Evolutionary conservation across 129 eudicot genomes (phyloP), one percentile per base, ranked within the genome.

Genomic region (Erigeron canadensis): DNA sequence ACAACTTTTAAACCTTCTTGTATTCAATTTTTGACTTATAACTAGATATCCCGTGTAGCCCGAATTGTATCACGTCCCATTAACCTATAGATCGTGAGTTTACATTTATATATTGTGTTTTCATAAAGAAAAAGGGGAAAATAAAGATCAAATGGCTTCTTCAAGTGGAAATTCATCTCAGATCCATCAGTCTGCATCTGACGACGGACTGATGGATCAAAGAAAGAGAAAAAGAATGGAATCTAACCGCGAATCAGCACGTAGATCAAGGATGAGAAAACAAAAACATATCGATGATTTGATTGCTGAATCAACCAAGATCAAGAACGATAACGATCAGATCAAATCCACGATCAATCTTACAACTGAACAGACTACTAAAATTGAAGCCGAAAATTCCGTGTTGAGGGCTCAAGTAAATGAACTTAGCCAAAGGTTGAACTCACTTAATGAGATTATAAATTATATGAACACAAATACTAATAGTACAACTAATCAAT

Each of bases 241-340:
- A 82, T 93, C 96, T 16, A 93, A 93, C 71, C 83, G 98, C 8
- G 98, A 93, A 75, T 93, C 98, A 34, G 98, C 98, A 0, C 81
- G 89, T 40, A 65, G 98, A 70, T 93, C 98, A 9, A 74, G 98
- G 72, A 78, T 85, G 92, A 79, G 90, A 38, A 93, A 85, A 62
- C 98, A 93, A 75, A 80, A 87, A 65, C 91, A 85, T 65, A 50
- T 89, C 28, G 87, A 93, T 41, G 95, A 89, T 70, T 76, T 93
- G 3, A 73, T 47, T 77, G 85, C 68, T 2, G 88, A 93, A 46
- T 79, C 53, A 6, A 44, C 76, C 38, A 82, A 70, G 41, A 67
- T 89, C 17, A 79, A 62, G 80, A 87, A 66, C 16, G 88, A 89
- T 9, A 93, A 85, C 28, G 53, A 68, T 23, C 89, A 87, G 84